Conservation (phyloP, 2,329 filamentous ascomycete species). For the Botrytis tulipae region DNA sequence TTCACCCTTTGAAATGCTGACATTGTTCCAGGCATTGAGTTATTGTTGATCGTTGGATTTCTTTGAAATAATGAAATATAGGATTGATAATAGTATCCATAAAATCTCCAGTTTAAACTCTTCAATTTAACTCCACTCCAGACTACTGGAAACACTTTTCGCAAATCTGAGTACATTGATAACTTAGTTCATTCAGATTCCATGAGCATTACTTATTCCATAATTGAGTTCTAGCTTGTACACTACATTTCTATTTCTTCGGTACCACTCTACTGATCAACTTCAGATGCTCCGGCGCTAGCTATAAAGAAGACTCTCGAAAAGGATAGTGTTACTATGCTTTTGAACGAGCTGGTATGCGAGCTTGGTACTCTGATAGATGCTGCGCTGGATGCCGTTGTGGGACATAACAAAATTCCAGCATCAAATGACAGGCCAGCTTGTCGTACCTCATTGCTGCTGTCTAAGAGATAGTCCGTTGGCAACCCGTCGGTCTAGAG, state of each 20-base stretch:
- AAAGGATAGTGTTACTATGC: not conserved
- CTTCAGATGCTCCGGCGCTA: not conserved
- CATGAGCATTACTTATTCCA: too few relatives aligned
- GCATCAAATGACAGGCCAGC: too few relatives aligned
- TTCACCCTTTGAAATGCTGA: not conserved
- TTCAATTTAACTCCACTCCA: not conserved
- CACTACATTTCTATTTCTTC: accelerated
- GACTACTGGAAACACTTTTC: not conserved
- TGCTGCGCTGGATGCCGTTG: not conserved
- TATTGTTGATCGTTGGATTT: not conserved
- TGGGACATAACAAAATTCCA: too few relatives aligned
- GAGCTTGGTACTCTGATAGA: not conserved
- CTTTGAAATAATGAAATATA: accelerated
- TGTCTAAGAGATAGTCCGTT: too few relatives aligned
- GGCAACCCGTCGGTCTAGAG: too few relatives aligned
- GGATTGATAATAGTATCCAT: not conserved
- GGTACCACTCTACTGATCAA: not conserved
- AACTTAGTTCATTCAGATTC: accelerated
- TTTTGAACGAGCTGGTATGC: not conserved
- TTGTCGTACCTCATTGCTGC: too few relatives aligned
- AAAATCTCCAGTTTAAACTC: accelerated
- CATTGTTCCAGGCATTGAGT: accelerated
- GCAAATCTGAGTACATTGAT: accelerated
- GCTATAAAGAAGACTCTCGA: not conserved
- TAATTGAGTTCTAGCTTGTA: too few relatives aligned